These are phyloP conservation scores for Kregervanrija fluxuum DNA, from an alignment of 805 yeast genomes.

Conservation along the genomic window DNA sequence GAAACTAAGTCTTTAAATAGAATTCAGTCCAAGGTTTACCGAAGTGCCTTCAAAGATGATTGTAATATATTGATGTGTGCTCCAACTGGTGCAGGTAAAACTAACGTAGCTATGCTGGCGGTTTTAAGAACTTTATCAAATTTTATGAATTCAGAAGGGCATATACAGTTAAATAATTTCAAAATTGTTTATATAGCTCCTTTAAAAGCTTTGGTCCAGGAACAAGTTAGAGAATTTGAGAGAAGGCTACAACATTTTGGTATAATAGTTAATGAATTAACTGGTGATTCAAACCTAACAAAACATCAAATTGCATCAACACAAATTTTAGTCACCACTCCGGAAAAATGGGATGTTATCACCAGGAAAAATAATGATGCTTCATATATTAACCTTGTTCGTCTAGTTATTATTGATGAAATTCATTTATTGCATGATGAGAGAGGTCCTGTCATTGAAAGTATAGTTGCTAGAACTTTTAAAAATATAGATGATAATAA, in stretches of 20 bases:
- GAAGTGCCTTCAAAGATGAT: conserved; percentile 67
- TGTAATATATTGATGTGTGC: conserved; percentile 82
- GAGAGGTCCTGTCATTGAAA: conserved; percentile 91
- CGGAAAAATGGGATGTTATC: conserved; percentile 96
- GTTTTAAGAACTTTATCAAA: conserved; percentile 56
- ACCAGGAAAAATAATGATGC: conserved; percentile 74
- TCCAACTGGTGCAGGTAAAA: conserved; percentile 98
- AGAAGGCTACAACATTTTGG: conserved; percentile 61
- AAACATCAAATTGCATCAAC: conserved; percentile 70
- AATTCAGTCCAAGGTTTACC: conserved; percentile 77
- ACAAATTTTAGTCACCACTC: conserved; percentile 85
- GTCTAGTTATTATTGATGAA: conserved; percentile 79
- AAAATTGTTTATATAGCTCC: conserved; percentile 91
- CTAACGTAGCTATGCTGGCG: conserved; percentile 89
- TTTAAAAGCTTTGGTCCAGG: conserved; percentile 89
- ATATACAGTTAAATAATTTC: conserved; percentile 47
- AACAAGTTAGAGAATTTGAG: conserved; percentile 81
- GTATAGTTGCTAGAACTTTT: conserved; percentile 71
- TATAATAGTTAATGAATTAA: conserved; percentile 71
- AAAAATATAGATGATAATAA: conserved; percentile 39
- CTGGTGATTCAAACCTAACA: conserved; percentile 82
- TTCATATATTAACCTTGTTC: conserved; percentile 56
- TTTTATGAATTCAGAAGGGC: conserved; percentile 38
- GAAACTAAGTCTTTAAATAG: conserved; percentile 67
- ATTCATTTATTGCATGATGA: conserved; percentile 88